These are phyloP conservation scores for Amoeboradix gromovi DNA, from an alignment of 371 early-diverging fungal genomes.

Conservation along the genomic window DNA sequence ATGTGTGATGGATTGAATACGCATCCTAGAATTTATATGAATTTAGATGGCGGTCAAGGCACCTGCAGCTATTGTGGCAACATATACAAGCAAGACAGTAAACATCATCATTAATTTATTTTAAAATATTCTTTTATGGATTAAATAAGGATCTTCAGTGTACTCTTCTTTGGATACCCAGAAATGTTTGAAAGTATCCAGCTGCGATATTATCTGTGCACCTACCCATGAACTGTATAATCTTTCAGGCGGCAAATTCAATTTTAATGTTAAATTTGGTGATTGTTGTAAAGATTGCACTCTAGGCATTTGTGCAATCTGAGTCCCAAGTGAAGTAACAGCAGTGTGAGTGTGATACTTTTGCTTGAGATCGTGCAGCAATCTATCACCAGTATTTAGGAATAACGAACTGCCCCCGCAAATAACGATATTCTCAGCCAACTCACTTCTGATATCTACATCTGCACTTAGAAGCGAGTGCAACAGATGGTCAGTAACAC, in stretches of 20 bases:
- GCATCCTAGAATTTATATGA: not conserved
- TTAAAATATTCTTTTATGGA: not conserved
- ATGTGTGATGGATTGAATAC: not conserved
- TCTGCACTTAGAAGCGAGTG: conserved; percentile 66
- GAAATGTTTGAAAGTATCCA: not conserved
- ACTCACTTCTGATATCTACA: conserved; percentile 64
- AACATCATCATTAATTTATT: not conserved
- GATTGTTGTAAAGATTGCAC: not conserved
- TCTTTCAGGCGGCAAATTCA: not conserved
- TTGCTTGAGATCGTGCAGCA: not conserved
- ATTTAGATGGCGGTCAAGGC: not conserved
- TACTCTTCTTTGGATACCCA: not conserved
- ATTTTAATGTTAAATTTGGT: not conserved
- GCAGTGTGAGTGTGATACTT: not conserved
- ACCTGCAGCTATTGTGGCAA: not conserved
- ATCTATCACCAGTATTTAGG: conserved; percentile 13
- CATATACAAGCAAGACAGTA: not conserved
- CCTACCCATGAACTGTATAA: not conserved
- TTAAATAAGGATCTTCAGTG: not conserved
- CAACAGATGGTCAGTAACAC: conserved; percentile 72
- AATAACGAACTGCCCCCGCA: conserved; percentile 95
- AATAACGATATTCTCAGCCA: conserved; percentile 81
- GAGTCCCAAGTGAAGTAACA: not conserved
- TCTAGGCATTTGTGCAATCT: not conserved
- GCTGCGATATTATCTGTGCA: not conserved